Conservation (phyloP, 371 early-diverging fungal species). For the Nematocida sp. region DNA sequence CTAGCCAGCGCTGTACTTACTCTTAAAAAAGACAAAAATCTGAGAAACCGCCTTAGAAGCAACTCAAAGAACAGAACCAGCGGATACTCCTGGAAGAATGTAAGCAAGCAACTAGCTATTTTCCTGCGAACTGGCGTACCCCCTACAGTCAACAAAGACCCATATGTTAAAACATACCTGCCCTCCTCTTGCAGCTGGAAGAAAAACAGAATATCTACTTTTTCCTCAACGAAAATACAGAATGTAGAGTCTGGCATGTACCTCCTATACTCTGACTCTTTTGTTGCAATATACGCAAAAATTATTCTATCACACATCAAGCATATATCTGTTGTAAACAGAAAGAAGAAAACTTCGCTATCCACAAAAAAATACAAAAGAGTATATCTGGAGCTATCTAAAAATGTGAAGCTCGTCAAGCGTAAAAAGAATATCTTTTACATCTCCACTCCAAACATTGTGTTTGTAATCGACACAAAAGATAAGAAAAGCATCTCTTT, state of each 20-base stretch:
- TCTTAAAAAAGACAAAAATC: constrained; percentile 10
- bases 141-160: not conserved
- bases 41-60: not conserved
- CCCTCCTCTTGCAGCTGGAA: constrained; percentile 4
- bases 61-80: not conserved
- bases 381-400: not conserved
- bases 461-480: not conserved
- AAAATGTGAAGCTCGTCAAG: not conserved
- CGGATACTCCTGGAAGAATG: constrained; percentile 21
- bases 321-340: not conserved
- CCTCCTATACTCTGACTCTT: constrained; percentile 13
- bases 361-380: not conserved
- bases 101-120: not conserved
- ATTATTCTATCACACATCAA: not conserved
- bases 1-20: constrained; percentile 1
- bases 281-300: not conserved
- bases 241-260: not conserved
- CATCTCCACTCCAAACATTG: constrained; percentile 19
- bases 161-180: not conserved
- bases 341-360: not conserved
- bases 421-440: not conserved
- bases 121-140: not conserved
- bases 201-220: not conserved
- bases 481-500: not conserved
- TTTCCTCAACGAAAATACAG: not conserved